Conservation (phyloP, 805 yeast genomes). For the Kodamaea neixiangensis region DNA sequence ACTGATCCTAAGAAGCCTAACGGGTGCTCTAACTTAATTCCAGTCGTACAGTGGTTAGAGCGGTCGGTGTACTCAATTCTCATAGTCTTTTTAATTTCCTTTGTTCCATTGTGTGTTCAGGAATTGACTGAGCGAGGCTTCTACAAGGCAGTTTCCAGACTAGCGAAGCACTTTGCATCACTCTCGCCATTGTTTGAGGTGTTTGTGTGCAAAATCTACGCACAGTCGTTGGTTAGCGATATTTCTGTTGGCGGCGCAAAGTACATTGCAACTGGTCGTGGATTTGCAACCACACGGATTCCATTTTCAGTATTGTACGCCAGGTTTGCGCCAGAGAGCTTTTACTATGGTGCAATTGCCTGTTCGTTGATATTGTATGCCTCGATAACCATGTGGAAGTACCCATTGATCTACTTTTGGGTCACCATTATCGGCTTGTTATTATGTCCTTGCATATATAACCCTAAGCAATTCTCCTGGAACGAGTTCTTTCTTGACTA, state of each 20-base stretch:
- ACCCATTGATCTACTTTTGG: conserved; percentile 68
- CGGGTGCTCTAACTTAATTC: conserved; percentile 72
- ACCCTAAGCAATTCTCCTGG: conserved; percentile 76
- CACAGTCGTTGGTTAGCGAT: conserved; percentile 68
- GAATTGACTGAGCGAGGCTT: conserved; percentile 76
- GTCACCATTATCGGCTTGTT: conserved; percentile 64
- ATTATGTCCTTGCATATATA: conserved; percentile 71
- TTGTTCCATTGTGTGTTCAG: conserved; percentile 74
- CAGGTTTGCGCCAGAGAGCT: conserved; percentile 64
- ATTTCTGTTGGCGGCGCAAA: conserved; percentile 77
- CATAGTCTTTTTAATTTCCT: conserved; percentile 71
- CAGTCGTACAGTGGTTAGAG: conserved; percentile 73
- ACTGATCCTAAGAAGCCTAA: conserved; percentile 62
- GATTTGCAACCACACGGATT: conserved; percentile 73
- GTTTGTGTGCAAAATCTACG: conserved; percentile 75
- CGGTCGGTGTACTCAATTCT: conserved; percentile 73
- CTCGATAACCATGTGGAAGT: conserved; percentile 63
- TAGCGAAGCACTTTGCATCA: conserved; percentile 66
- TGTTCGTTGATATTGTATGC: conserved; percentile 55
- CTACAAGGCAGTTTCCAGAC: conserved; percentile 64
- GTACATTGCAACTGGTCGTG: conserved; percentile 82
- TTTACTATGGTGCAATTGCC: conserved; percentile 61
- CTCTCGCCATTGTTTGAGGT: conserved; percentile 79
- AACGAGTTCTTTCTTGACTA: conserved; percentile 72
- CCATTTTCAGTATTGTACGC: conserved; percentile 67